Conservation (phyloP, 257 asterid species). For the Datura wrightii region DNA sequence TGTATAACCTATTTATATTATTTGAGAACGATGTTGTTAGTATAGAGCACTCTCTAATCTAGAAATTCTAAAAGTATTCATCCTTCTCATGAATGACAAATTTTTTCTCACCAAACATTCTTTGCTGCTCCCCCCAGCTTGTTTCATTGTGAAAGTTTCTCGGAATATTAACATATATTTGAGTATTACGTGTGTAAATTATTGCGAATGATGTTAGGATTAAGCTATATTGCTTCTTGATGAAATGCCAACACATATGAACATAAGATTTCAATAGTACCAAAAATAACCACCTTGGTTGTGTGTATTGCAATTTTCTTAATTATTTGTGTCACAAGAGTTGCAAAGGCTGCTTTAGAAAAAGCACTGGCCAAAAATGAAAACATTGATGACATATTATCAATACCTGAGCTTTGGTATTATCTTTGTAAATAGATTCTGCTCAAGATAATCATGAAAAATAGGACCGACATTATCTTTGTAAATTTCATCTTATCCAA, state of each 20-base stretch:
- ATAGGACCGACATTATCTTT: conserved; percentile 42
- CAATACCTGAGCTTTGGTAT: conserved; percentile 26
- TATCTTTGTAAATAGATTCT: conserved; percentile 54
- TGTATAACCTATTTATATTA: not conserved
- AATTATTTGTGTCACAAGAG: conserved; percentile 54
- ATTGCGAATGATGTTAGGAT: not conserved
- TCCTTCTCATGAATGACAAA: not conserved
- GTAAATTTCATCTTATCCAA: conserved; percentile 54
- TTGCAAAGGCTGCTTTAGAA: conserved; percentile 42
- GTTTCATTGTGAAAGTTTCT: not conserved
- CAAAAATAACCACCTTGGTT: not conserved
- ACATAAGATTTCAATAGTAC: not conserved
- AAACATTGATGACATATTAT: conserved; percentile 30
- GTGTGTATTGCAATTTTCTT: conserved; percentile 57
- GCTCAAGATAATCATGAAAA: conserved; percentile 60
- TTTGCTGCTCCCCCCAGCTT: not conserved
- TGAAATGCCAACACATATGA: not conserved
- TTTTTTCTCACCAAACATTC: not conserved
- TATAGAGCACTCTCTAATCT: not conserved
- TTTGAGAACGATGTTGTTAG: conserved; percentile 10
- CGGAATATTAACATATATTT: not conserved
- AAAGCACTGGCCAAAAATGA: conserved; percentile 45
- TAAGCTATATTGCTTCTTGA: not conserved
- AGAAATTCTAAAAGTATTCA: conserved; percentile 5
- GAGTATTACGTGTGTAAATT: not conserved